Base-by-base conservation (phyloP, 345 rosid genomes). In the Isatis tinctoria region DNA sequence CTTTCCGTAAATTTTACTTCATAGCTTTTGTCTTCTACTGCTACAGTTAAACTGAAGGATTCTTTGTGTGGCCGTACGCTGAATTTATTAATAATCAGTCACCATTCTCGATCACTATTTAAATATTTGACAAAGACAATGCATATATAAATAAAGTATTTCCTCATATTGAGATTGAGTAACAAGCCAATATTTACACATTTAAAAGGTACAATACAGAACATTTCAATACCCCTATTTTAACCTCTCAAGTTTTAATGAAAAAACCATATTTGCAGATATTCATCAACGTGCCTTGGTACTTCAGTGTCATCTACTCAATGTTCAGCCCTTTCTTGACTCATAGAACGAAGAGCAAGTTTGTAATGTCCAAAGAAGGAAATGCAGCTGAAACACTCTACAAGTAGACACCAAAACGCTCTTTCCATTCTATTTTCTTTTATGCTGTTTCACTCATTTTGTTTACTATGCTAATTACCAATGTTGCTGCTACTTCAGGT, bases 201-300 rank as follows among this genome's bases (percentile, higher is more conserved):
- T 13, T 3, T 17, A 43, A 6, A 27, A 4, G 48, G 47, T 54
- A 32, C 72, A 39, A n/a, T 43, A 39, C 11, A 45, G 10, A 45
- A 16, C 17, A 62, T 27, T 41, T 18, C n/a, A 24, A 26, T 49
- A 51, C 57, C 24, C 24, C 24, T 24, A 12, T 13, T 13, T 52
- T 32, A 24, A 8, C 32, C 26, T 8, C 26, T 24, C 33, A 37
- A 22, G 26, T 47, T 24, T 36, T 58, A 18, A 57, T 37, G 53
- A 57, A 52, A 45, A n/a, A n/a, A n/a, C 6, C 3, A 10, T 13
- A 3, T 75, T 26, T 68, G 3, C 73, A 95, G 99, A 92, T 95
- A 67, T 95, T 95, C 80, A 76, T 95, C 86, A 95, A 95, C 60
- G 99, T 95, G 30, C 99, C 99, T 3, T 95, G 99, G 99, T 92